Evolutionary conservation across 306 rosid genomes (phyloP).

Genomic region (Prunus campanulata): DNA sequence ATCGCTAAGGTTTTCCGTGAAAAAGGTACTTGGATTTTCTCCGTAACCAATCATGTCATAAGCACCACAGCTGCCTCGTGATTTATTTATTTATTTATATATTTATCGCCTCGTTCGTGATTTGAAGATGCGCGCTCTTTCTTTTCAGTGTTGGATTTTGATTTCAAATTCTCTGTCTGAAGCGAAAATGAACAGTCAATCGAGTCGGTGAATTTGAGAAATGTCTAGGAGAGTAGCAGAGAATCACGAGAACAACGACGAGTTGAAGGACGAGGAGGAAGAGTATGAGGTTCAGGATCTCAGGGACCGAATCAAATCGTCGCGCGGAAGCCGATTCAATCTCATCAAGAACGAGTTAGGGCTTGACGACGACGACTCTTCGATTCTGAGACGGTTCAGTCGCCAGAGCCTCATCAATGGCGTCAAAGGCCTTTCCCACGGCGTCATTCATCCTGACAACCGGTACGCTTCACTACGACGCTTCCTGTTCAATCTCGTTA

Average conservation of each 20-base stretch:
- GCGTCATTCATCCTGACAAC: slow-evolving; percentile 62
- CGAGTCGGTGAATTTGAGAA: not conserved
- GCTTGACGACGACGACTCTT: slow-evolving; percentile 11
- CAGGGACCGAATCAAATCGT: slow-evolving; percentile 58
- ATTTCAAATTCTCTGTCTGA: too few relatives aligned
- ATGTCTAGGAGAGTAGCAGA: not conserved
- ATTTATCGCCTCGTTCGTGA: not conserved
- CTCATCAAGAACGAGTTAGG: slow-evolving; percentile 56
- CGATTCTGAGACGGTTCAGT: slow-evolving; percentile 44
- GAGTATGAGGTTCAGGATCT: slow-evolving; percentile 57
- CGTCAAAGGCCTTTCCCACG: slow-evolving; percentile 38
- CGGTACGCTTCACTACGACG: slow-evolving; percentile 34
- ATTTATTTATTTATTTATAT: not conserved
- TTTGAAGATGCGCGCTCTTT: not conserved
- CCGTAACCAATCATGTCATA: not conserved
- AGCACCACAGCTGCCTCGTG: not conserved
- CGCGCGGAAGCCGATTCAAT: slow-evolving; percentile 72
- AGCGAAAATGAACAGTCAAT: too few relatives aligned
- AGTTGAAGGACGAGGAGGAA: slow-evolving; percentile 16
- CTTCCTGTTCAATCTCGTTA: not conserved
- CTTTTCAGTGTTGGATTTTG: not conserved
- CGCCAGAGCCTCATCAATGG: slow-evolving; percentile 48
- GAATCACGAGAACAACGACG: not conserved
- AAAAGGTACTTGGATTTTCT: not conserved
- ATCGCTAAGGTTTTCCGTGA: slow-evolving; percentile 1